Evolutionary conservation across 768 basidiomycete species (phyloP), one percentile per base, ranked within the genome.

Genomic region (Leucogyrophana mollusca): DNA sequence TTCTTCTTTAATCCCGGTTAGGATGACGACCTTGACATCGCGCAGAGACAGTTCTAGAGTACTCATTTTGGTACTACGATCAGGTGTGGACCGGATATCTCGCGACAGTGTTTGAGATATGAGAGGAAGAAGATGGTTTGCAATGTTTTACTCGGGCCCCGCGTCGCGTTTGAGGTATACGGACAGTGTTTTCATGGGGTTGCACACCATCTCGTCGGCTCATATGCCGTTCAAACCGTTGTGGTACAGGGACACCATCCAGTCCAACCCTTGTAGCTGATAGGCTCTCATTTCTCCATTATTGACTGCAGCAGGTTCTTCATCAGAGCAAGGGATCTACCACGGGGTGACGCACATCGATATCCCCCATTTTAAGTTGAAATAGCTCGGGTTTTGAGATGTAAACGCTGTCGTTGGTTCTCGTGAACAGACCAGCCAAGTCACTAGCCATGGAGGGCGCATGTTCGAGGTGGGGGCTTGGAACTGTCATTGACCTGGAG

Each of bases 1-100:
- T 52, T 98, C 95, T 39, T 96, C 93, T 61, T 90, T 94, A 17
- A 80, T 80, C 1, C 95, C 96, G 4, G 91, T 86, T 10, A 98
- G 72, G 9, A 91, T 68, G 40, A 90, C 78, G 13, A 88, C 78
- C 47, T 82, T 87, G 68, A 96, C 85, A 46, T 92, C 90, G 98
- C 96, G 54, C 96, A 85, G 14, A 78, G 71, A 95, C 96, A 99
- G 62, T 98, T 99, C 64, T 98, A 90, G 20, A 98, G 74, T 0
- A 95, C 98, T 2, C 92, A 94, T 68, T 98, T 98, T n/a, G 96
- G 96, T 4, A 98, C 96, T 47, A 98, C 90, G 58, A 99, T 82
- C 18, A 98, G 80, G 65, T 98, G 95, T 3, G 92, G 94, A 2
- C 96, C 94, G 14, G 67, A 51, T 45, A 79, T 84, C 47, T 77